A percentile compares a stretch with the other conserved stretches of the same genome.
Conservation (phyloP, 331 rosid genomes). For the Quercus phellos region DNA sequence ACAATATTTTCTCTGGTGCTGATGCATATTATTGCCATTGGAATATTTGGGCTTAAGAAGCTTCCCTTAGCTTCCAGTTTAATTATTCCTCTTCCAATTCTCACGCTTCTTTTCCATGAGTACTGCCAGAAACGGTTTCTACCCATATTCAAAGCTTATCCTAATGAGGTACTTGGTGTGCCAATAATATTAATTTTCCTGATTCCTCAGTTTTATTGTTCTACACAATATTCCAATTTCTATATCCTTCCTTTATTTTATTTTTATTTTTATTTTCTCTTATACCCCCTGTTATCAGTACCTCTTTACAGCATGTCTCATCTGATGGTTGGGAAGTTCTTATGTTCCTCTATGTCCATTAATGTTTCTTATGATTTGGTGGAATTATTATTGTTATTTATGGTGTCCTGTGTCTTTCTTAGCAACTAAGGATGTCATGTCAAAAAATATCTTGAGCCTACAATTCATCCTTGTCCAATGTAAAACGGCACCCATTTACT, state of each 20-base stretch:
- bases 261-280: neutral
- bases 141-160: conserved; percentile 51
- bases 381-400: neutral
- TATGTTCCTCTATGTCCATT: neutral
- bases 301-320: neutral
- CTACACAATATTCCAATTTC: neutral
- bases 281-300: neutral
- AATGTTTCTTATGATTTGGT: neutral
- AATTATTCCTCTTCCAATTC: conserved; percentile 66
- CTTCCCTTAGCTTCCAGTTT: conserved; percentile 58
- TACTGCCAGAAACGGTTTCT: conserved; percentile 65
- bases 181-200: neutral
- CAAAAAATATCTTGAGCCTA: too few species aligned
- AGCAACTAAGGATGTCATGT: neutral
- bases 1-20: conserved; percentile 66
- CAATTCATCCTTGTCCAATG: too few species aligned
- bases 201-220: neutral
- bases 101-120: conserved; percentile 75
- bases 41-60: conserved; percentile 67
- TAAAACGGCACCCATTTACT: too few species aligned
- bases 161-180: conserved; percentile 53
- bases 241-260: neutral
- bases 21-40: conserved; percentile 82
- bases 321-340: neutral
- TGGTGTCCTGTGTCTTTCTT: neutral